These are phyloP conservation scores for Orobanche coerulescens DNA, from an alignment of 257 asterid species.

Conservation along the genomic window DNA sequence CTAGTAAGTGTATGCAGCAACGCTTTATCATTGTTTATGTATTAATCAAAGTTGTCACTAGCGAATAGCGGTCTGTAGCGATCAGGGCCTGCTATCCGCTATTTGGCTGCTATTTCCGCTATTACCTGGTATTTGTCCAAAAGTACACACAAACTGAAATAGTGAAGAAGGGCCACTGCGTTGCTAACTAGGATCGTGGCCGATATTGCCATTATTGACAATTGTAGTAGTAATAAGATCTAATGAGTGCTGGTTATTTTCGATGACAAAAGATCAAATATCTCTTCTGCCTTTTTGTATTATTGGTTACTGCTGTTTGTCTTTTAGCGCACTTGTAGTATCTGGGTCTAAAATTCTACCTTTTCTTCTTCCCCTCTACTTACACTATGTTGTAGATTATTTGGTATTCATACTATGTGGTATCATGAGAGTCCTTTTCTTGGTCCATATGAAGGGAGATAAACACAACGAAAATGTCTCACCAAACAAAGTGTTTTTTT, in stretches of 20 bases:
- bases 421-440: neutral
- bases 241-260: conserved; percentile 4
- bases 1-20: neutral
- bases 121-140: too few relatives aligned
- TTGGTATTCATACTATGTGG: neutral
- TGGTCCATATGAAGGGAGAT: too few relatives aligned
- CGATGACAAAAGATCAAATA: neutral
- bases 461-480: neutral
- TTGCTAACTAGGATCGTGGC: too few relatives aligned
- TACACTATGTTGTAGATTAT: neutral
- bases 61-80: too few relatives aligned
- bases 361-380: neutral
- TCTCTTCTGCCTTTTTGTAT: neutral
- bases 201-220: too few relatives aligned
- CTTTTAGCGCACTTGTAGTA: neutral
- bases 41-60: too few relatives aligned
- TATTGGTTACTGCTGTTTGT: conserved; percentile 16
- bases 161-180: too few relatives aligned
- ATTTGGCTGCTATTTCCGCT: too few relatives aligned
- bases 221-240: neutral
- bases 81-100: too few relatives aligned
- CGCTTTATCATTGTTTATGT: neutral
- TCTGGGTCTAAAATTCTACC: neutral
- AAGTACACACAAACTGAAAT: too few relatives aligned
- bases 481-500: neutral